Evolutionary conservation across 305 asterid species (phyloP).

Genomic region (Solanum chacoense): DNA sequence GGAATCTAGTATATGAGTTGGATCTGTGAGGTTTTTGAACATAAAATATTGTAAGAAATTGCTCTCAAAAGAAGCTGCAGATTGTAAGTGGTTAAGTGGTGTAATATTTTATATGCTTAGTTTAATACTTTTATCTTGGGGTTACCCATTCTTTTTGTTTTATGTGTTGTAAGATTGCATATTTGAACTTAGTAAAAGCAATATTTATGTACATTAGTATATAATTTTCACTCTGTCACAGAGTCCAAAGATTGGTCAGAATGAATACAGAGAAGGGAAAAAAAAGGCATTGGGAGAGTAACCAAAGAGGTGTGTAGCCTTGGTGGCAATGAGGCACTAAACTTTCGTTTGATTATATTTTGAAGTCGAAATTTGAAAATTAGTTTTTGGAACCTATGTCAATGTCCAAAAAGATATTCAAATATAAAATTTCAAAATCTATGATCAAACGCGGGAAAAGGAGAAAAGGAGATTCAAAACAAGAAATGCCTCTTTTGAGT

Average conservation of each 20-base stretch:
- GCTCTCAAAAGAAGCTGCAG: constrained; percentile 52
- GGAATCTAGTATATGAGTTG: constrained; percentile 53
- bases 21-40: constrained; percentile 60
- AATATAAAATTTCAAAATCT: neutral
- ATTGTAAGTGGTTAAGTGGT: constrained; percentile 39
- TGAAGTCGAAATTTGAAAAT: neutral
- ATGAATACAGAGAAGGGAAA: neutral
- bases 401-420: fast-evolving
- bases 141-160: constrained; percentile 43
- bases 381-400: fast-evolving
- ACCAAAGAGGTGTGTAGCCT: constrained; percentile 13
- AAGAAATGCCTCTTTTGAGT: neutral
- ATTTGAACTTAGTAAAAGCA: constrained; percentile 10
- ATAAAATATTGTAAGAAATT: constrained; percentile 36
- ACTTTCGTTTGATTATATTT: neutral
- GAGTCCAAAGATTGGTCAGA: constrained; percentile 39
- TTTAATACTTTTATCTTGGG: constrained; percentile 48
- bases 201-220: neutral
- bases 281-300: constrained; percentile 46
- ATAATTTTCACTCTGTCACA: constrained; percentile 10
- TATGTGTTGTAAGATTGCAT: constrained; percentile 39
- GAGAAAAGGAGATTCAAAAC: neutral
- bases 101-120: constrained; percentile 35
- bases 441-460: neutral
- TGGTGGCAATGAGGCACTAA: constrained; percentile 13